Percentiles rank a stretch among this genome's conserved stretches.
Evolutionary conservation across 2,329 filamentous ascomycete species (phyloP).

Genomic region (Atkinsonella texensis): DNA sequence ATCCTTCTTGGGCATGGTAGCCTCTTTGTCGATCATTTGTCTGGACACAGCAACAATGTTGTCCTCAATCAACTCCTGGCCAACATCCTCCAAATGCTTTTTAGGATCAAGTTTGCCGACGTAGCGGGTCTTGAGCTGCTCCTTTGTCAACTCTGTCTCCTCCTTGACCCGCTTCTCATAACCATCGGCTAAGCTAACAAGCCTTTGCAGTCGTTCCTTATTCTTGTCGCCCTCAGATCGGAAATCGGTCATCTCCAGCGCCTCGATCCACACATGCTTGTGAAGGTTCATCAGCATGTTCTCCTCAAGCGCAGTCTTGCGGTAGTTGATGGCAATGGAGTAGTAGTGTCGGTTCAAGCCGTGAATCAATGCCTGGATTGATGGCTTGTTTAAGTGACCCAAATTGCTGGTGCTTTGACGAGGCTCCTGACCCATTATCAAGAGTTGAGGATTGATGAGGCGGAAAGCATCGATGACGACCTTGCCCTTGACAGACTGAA

Average conservation of each 20-base stretch:
- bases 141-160: constrained; percentile 92
- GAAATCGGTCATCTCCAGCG: constrained; percentile 94
- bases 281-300: constrained; percentile 99
- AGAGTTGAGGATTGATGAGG: constrained; percentile 91
- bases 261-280: constrained; percentile 99
- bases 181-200: constrained; percentile 82
- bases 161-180: constrained; percentile 99
- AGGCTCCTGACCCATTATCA: constrained; percentile 96
- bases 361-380: constrained; percentile 98
- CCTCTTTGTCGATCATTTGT: constrained; percentile 99
- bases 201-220: constrained; percentile 74
- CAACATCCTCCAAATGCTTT: constrained; percentile 96
- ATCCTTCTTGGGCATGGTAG: constrained; percentile 71
- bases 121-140: constrained; percentile 96
- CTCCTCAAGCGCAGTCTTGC: constrained; percentile 94
- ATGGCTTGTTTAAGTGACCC: constrained; percentile 96
- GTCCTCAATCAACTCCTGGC: constrained; percentile 94
- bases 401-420: constrained; percentile 96
- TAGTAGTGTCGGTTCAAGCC: constrained; percentile 98
- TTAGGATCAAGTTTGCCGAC: constrained; percentile 98
- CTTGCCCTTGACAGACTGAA: constrained; percentile 98
- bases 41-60: constrained; percentile 97
- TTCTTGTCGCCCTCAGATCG: constrained; percentile 71
- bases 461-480: constrained; percentile 99
- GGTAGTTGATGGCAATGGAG: constrained; percentile 95